A percentile compares a stretch with the other conserved stretches of the same genome.
Conservation (phyloP, 306 rosid species). For the Geum urbanum region DNA sequence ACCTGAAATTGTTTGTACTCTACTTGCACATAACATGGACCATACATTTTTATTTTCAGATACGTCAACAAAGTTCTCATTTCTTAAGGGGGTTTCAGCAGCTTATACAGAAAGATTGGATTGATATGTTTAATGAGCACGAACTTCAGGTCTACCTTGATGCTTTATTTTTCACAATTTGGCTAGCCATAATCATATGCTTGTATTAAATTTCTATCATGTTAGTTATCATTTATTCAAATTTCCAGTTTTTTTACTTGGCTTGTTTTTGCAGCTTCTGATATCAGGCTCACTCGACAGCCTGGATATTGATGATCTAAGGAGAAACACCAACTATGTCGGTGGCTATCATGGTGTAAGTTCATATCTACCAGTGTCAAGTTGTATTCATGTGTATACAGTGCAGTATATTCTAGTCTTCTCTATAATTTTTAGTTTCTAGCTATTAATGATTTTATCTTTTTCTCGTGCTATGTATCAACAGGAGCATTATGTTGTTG, state of each 20-base stretch:
- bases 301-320: slow-evolving; percentile 92
- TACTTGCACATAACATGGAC: slow-evolving; percentile 11
- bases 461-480: slow-evolving; percentile 11
- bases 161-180: slow-evolving; percentile 1
- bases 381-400: background rate
- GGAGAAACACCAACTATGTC: slow-evolving; percentile 69
- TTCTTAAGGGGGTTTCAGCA: slow-evolving; percentile 96
- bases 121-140: slow-evolving; percentile 96
- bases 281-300: slow-evolving; percentile 97
- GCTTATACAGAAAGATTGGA: slow-evolving; percentile 96
- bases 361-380: slow-evolving; percentile 4
- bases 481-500: slow-evolving; percentile 88
- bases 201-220: background rate
- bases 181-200: background rate
- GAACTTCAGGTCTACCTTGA: slow-evolving; percentile 65
- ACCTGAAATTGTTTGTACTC: background rate
- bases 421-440: background rate
- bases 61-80: slow-evolving; percentile 96
- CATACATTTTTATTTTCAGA: slow-evolving; percentile 39
- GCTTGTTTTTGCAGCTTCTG: slow-evolving; percentile 59
- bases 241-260: background rate
- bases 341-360: slow-evolving; percentile 90
- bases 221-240: background rate
- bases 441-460: background rate
- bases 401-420: background rate